A percentile compares a stretch with the other conserved stretches of the same genome.
phyloP scores from a whole-genome alignment of 2,329 filamentous ascomycete genomes.

The Beauveria brongniartii region DNA sequence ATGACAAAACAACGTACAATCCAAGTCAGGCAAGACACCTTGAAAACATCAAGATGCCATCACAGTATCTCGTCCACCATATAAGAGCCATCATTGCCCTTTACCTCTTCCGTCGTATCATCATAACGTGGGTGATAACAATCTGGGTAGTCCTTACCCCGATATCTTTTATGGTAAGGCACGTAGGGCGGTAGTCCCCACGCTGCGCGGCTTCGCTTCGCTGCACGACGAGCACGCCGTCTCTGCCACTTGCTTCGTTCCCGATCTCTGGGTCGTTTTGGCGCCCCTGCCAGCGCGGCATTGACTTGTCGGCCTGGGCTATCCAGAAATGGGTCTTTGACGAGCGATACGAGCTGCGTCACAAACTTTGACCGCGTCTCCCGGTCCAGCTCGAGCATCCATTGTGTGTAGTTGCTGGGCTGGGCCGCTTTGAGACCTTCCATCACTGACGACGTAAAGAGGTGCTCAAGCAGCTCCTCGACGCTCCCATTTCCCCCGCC shows the following conservation, averaged over 20 bases:
- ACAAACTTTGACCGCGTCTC: not conserved
- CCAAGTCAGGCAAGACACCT: not conserved
- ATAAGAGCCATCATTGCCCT: not conserved
- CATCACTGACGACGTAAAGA: constrained; percentile 6
- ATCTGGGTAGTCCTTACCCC: not conserved
- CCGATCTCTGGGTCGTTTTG: not conserved
- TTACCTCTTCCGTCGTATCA: not conserved
- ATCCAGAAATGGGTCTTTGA: not conserved
- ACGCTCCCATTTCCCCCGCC: not conserved
- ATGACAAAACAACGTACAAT: not conserved
- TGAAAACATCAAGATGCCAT: not conserved
- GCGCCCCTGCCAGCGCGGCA: not conserved
- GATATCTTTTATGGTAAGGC: not conserved
- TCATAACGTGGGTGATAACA: not conserved
- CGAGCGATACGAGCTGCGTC: not conserved
- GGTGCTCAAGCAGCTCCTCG: constrained; percentile 9
- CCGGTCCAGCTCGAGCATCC: not conserved
- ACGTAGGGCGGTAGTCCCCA: not conserved
- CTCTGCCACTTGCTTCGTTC: not conserved
- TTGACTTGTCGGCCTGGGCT: not conserved
- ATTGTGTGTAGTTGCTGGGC: not conserved
- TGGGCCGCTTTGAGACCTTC: not conserved
- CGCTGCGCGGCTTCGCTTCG: not conserved
- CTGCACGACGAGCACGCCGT: not conserved
- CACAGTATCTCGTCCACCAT: not conserved